Base-by-base conservation (phyloP, 2,329 filamentous ascomycete genomes). In the Aspergillus sp. region DNA sequence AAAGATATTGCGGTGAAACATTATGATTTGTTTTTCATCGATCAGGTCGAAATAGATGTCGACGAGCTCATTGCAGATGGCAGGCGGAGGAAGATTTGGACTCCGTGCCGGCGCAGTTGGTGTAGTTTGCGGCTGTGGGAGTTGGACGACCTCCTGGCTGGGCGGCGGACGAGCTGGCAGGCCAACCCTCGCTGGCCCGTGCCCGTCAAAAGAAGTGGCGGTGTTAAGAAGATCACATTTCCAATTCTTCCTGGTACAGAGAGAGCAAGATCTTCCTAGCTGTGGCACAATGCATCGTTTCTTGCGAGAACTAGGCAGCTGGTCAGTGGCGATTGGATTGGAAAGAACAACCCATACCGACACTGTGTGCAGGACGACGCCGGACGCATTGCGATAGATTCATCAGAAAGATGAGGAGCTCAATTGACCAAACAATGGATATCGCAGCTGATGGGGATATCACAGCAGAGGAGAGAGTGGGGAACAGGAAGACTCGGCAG, bases 11-110 rank as follows among this genome's bases (percentile, higher is more conserved):
- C 50, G 57, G n/a, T 59, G 57, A 19, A 59, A 59, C 1, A 59
- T 19, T 48, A 59, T 51, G 25, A 59, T 41, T 28, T 59, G 57
- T 41, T 59, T 59, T 38, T 59, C 50, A 3, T 59, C 57, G 30
- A 59, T 59, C 4, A 59, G 28, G 11, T 59, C 57, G 38, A 59
- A 59, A 9, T 59, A 59, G 8, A 59, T 38, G 22, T 59, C 57
- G 19, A 59, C 41, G 7, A 59, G n/a, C 51, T 59, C 49, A 30
- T 59, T 59, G 30, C 57, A 54, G 9, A 59, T 19, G 25, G 43
- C 11, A 6, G 22, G 41, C 4, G 57, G 57, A 1, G 52, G 52
- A 0, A 54, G 38, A 7, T 3, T 38, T 5, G 11, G 9, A 2
- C 3, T 15, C 19, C 4, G 6, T 9, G 15, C 31, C n/a, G 6